Conservation (phyloP, 2,329 filamentous ascomycete species). For the Gyromitra esculenta region DNA sequence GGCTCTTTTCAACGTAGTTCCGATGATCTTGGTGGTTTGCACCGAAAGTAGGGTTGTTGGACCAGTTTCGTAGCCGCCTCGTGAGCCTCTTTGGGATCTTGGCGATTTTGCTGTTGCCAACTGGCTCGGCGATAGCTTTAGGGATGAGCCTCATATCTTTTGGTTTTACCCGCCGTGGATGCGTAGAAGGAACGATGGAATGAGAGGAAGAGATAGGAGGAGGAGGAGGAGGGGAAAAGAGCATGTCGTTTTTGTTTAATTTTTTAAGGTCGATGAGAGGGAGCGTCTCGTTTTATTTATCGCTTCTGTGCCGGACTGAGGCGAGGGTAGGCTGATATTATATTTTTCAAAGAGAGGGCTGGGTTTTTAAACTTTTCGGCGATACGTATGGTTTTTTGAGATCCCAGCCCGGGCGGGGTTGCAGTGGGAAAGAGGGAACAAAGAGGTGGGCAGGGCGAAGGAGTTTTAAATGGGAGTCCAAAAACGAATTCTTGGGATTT, state of each 20-base stretch:
- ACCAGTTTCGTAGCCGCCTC: constrained; percentile 4
- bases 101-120: not conserved
- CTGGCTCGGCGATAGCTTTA: constrained; percentile 1
- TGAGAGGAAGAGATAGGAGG: not conserved
- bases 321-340: not conserved
- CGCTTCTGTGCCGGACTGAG: not conserved
- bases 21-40: not conserved
- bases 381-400: not conserved
- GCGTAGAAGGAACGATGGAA: not conserved
- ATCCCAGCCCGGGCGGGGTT: no score
- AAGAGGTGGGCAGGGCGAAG: not conserved
- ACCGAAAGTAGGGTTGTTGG: not conserved
- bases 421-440: not conserved
- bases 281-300: constrained; percentile 5
- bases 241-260: not conserved
- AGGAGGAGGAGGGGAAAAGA: not conserved
- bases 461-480: not conserved
- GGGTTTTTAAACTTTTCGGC: not conserved
- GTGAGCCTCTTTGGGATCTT: constrained; percentile 13
- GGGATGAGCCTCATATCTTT: constrained; percentile 4
- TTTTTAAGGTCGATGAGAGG: no score
- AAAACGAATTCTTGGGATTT: not conserved
- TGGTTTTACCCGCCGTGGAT: not conserved
- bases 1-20: constrained; percentile 15
- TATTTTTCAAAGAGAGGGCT: not conserved